These are phyloP conservation scores for Gossypium ekmanianum DNA, from an alignment of 345 rosid genomes.

Conservation along the genomic window DNA sequence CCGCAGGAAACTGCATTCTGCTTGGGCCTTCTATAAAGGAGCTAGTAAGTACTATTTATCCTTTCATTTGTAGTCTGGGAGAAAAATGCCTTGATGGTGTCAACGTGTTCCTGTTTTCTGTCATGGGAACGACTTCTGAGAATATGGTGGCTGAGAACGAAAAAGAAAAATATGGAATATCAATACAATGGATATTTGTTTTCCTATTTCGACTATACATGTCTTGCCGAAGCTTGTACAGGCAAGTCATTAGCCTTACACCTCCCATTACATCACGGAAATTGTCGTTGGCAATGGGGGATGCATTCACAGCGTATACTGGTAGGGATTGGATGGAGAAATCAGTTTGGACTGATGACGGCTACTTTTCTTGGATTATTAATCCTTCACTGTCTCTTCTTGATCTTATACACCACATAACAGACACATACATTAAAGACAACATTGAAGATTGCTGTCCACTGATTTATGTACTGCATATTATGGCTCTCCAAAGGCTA, in stretches of 20 bases:
- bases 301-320: slow-evolving; percentile 42
- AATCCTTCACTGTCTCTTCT: slow-evolving; percentile 64
- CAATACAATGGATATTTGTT: slow-evolving; percentile 52
- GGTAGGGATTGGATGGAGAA: slow-evolving; percentile 66
- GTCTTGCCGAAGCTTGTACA: slow-evolving; percentile 63
- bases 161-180: slow-evolving; percentile 27
- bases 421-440: slow-evolving; percentile 39
- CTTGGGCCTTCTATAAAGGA: slow-evolving; percentile 55
- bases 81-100: slow-evolving; percentile 41
- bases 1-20: slow-evolving; percentile 64
- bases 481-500: slow-evolving; percentile 76
- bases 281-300: slow-evolving; percentile 50
- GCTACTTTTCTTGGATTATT: slow-evolving; percentile 73
- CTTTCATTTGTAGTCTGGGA: slow-evolving; percentile 53
- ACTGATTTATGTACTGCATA: slow-evolving; percentile 52
- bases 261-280: slow-evolving; percentile 51
- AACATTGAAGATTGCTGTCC: slow-evolving; percentile 44
- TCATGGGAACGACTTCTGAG: slow-evolving; percentile 40
- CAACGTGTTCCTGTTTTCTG: slow-evolving; percentile 41
- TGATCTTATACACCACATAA: slow-evolving; percentile 49
- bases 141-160: slow-evolving; percentile 27
- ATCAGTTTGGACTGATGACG: slow-evolving; percentile 53
- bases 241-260: slow-evolving; percentile 68
- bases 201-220: slow-evolving; percentile 67
- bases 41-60: slow-evolving; percentile 50